Conservation (phyloP, 345 rosid species). For the Salix suchowensis region DNA sequence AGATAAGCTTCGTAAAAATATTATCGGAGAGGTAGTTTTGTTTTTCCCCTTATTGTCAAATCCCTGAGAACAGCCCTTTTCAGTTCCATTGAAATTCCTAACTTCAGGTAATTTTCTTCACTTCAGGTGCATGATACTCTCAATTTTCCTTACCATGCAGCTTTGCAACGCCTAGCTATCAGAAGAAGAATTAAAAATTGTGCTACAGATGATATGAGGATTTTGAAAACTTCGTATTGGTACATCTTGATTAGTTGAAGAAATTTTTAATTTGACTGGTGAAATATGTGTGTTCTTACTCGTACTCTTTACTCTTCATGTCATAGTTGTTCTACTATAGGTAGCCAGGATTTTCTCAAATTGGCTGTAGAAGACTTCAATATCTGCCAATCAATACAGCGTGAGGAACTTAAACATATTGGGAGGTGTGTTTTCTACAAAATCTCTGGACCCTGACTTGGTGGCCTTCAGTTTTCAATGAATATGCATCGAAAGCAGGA, state of each 20-base stretch:
- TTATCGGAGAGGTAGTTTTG: slow-evolving; percentile 40
- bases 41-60: background rate
- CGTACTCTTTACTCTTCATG: slow-evolving; percentile 3
- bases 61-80: background rate
- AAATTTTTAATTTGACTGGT: background rate
- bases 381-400: slow-evolving; percentile 53
- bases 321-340: slow-evolving; percentile 41
- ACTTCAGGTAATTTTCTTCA: background rate
- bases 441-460: background rate
- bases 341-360: slow-evolving; percentile 47
- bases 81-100: background rate
- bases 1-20: slow-evolving; percentile 22
- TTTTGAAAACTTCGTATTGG: slow-evolving; percentile 59
- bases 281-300: background rate
- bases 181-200: slow-evolving; percentile 54
- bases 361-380: slow-evolving; percentile 73
- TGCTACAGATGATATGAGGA: slow-evolving; percentile 33
- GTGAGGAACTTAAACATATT: slow-evolving; percentile 56
- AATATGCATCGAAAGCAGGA: background rate
- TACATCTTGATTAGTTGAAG: slow-evolving; percentile 17
- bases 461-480: background rate
- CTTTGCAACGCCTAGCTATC: slow-evolving; percentile 50
- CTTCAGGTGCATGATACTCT: slow-evolving; percentile 69
- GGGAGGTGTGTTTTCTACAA: slow-evolving; percentile 42
- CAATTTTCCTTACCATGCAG: slow-evolving; percentile 44